Evolutionary conservation across 2,329 filamentous ascomycete genomes (phyloP).

Genomic region (Zelopaecilomyces penicillatus): DNA sequence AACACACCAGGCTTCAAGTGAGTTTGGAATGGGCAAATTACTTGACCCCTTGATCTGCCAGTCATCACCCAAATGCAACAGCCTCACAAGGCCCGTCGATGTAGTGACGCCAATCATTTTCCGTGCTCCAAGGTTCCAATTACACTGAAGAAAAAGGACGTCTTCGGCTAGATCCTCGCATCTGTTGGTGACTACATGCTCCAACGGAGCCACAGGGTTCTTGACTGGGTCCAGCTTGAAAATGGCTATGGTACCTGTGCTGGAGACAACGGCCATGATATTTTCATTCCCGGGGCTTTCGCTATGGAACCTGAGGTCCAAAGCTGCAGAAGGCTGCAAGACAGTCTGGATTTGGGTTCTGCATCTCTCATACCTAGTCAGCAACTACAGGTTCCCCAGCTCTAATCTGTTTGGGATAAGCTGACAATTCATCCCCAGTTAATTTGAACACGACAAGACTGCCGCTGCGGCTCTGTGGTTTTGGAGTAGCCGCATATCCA

Average conservation of each 20-base stretch:
- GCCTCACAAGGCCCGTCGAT: conserved; percentile 54
- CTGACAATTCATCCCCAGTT: conserved; percentile 47
- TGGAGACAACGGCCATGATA: conserved; percentile 67
- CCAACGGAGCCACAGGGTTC: conserved; percentile 24
- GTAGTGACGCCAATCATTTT: conserved; percentile 61
- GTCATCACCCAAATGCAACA: conserved; percentile 40
- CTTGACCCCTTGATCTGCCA: conserved; percentile 28
- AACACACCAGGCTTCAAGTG: conserved; percentile 67
- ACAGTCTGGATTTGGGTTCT: conserved; percentile 43
- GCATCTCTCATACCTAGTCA: conserved; percentile 5
- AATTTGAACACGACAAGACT: conserved; percentile 62
- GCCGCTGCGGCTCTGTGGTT: conserved; percentile 59
- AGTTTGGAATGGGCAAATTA: conserved; percentile 38
- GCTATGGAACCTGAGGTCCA: conserved; percentile 77
- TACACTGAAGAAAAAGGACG: conserved; percentile 61
- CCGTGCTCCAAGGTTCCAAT: conserved; percentile 55
- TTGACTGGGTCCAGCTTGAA: conserved; percentile 43
- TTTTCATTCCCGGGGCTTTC: conserved; percentile 26
- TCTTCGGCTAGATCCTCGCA: conserved; percentile 44
- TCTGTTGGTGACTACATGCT: conserved; percentile 35
- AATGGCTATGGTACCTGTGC: conserved; percentile 61
- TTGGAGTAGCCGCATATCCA: conserved; percentile 8
- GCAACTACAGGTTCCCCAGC: background rate
- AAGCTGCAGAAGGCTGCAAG: conserved; percentile 61
- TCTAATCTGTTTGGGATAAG: conserved; percentile 4